These are phyloP conservation scores for Aureoboletus auriporus DNA, from an alignment of 768 basidiomycete species.

Conservation along the genomic window DNA sequence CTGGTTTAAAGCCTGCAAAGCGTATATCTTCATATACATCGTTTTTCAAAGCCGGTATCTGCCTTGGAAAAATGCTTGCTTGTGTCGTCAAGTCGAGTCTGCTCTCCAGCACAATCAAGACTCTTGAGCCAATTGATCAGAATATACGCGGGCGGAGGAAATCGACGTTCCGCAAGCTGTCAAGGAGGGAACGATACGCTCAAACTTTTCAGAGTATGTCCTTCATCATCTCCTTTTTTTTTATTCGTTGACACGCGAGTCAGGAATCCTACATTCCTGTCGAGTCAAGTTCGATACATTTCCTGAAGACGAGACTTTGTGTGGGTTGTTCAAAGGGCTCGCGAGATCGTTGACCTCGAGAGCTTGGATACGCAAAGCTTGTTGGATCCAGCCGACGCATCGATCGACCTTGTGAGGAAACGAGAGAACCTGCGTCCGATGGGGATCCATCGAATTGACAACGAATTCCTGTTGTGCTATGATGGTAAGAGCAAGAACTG, in stretches of 20 bases:
- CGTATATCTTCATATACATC: slow-evolving; percentile 93
- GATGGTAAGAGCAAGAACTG: slow-evolving; percentile 63
- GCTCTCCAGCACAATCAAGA: slow-evolving; percentile 95
- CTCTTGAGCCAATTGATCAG: slow-evolving; percentile 93
- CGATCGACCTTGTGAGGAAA: slow-evolving; percentile 90
- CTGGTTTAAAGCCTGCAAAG: slow-evolving; percentile 90
- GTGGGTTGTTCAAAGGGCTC: slow-evolving; percentile 97
- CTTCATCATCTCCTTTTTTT: neutral
- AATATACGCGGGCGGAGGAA: slow-evolving; percentile 72
- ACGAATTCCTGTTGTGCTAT: slow-evolving; percentile 95
- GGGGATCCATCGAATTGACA: slow-evolving; percentile 95
- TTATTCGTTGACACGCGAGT: neutral
- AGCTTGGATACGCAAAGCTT: slow-evolving; percentile 95
- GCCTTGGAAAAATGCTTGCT: slow-evolving; percentile 85
- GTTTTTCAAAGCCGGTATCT: slow-evolving; percentile 96
- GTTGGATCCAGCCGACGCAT: slow-evolving; percentile 87
- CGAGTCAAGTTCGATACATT: slow-evolving; percentile 94
- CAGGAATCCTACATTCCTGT: slow-evolving; percentile 99
- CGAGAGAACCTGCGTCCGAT: slow-evolving; percentile 87
- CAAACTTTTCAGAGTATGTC: slow-evolving; percentile 77
- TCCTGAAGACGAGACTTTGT: slow-evolving; percentile 95
- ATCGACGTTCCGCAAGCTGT: slow-evolving; percentile 90
- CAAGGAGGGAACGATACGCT: slow-evolving; percentile 95
- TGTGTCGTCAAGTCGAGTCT: slow-evolving; percentile 97
- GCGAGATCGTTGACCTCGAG: slow-evolving; percentile 96